phyloP scores from a whole-genome alignment of 768 basidiomycete species.

The Piloderma croceum region DNA sequence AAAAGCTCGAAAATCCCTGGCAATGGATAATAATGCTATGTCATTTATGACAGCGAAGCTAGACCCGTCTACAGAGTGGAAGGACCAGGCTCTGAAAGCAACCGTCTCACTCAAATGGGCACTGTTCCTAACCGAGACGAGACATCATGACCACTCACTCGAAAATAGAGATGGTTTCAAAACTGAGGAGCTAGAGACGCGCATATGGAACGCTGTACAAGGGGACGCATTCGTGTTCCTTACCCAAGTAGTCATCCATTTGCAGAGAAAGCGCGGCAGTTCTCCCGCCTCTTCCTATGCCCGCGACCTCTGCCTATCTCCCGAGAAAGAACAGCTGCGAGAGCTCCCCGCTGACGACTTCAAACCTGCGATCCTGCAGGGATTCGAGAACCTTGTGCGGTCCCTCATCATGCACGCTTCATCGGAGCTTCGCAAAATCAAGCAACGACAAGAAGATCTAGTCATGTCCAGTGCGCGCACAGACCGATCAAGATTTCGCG shows the following conservation, averaged over 20 bases:
- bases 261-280: constrained; percentile 41
- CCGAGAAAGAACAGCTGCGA: constrained; percentile 42
- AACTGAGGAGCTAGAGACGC: constrained; percentile 74
- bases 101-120: constrained; percentile 83
- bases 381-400: constrained; percentile 67
- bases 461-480: constrained; percentile 61
- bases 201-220: constrained; percentile 80
- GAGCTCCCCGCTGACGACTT: constrained; percentile 47
- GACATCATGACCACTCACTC: constrained; percentile 61
- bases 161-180: constrained; percentile 62
- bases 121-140: constrained; percentile 71
- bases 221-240: constrained; percentile 77
- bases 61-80: constrained; percentile 52
- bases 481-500: constrained; percentile 51
- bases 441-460: constrained; percentile 84
- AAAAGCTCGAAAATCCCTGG: constrained; percentile 41
- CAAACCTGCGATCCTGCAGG: constrained; percentile 48
- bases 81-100: constrained; percentile 64
- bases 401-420: constrained; percentile 71
- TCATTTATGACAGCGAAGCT: constrained; percentile 58
- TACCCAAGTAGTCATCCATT: constrained; percentile 48
- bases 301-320: constrained; percentile 27
- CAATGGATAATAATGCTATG: constrained; percentile 42
- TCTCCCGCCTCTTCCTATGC: constrained; percentile 29
- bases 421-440: constrained; percentile 79